A percentile compares a stretch with the other conserved stretches of the same genome.
These are phyloP conservation scores for Epichloe sylvatica DNA, from an alignment of 2,329 filamentous ascomycete species.

Conservation along the genomic window DNA sequence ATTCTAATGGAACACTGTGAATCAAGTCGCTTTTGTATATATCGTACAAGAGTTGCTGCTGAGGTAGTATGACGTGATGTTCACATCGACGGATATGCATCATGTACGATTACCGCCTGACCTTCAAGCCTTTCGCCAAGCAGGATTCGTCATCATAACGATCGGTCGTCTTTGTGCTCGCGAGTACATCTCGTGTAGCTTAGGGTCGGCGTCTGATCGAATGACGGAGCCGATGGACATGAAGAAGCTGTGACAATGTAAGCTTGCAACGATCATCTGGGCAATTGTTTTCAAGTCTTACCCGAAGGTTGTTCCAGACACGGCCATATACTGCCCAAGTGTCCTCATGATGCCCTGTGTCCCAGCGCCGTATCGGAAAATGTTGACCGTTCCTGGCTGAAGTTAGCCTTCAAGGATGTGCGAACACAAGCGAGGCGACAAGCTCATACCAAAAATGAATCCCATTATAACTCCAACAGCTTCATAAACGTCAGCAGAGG, in stretches of 20 bases:
- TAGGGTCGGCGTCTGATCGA: constrained; percentile 72
- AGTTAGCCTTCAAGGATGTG: background rate
- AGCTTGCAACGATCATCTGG: constrained; percentile 6
- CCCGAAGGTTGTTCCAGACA: constrained; percentile 93
- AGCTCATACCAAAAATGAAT: constrained; percentile 75
- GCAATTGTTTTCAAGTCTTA: constrained; percentile 24
- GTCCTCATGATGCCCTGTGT: constrained; percentile 89
- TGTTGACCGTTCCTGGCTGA: constrained; percentile 69
- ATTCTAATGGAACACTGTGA: background rate
- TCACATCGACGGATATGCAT: constrained; percentile 3
- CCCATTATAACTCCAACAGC: constrained; percentile 93
- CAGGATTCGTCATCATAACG: constrained; percentile 34
- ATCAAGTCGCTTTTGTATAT: background rate
- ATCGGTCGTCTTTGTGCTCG: constrained; percentile 61
- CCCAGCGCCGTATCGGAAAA: constrained; percentile 88
- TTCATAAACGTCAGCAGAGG: constrained; percentile 28
- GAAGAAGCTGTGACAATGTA: constrained; percentile 53
- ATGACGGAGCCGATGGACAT: constrained; percentile 98
- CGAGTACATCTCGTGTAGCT: constrained; percentile 61
- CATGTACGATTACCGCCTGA: background rate
- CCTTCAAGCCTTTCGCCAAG: constrained; percentile 17
- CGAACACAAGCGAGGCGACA: background rate
- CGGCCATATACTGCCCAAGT: constrained; percentile 90
- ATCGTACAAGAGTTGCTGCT: constrained; percentile 2
- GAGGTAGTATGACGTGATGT: background rate